phyloP scores from a whole-genome alignment of 768 basidiomycete genomes.

The Psilocybe azurescens region DNA sequence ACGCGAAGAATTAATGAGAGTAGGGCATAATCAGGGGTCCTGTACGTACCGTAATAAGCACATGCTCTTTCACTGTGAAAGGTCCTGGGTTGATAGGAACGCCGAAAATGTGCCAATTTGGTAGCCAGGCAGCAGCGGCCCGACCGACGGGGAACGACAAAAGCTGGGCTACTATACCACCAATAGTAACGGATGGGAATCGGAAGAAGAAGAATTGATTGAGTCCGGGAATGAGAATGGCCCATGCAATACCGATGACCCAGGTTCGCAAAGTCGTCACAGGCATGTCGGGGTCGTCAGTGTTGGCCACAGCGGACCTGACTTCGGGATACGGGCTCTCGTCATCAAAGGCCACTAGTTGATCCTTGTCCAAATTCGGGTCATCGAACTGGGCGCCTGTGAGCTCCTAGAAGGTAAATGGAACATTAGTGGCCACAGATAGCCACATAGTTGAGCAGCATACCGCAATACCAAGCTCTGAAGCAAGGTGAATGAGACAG shows the following conservation, averaged over 20 bases:
- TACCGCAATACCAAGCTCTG: slow-evolving; percentile 38
- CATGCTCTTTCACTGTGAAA: slow-evolving; percentile 81
- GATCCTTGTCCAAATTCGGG: slow-evolving; percentile 49
- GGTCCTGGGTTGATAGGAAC: slow-evolving; percentile 74
- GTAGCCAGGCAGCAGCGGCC: slow-evolving; percentile 56
- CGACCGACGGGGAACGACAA: slow-evolving; percentile 74
- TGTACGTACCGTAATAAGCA: slow-evolving; percentile 52
- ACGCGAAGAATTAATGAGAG: neutral
- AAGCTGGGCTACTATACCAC: slow-evolving; percentile 68
- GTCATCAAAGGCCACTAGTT: slow-evolving; percentile 48
- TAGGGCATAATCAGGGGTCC: neutral
- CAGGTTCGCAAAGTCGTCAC: slow-evolving; percentile 55
- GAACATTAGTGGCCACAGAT: neutral
- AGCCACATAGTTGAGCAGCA: slow-evolving; percentile 2
- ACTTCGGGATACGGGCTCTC: slow-evolving; percentile 86
- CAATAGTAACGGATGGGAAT: slow-evolving; percentile 42
- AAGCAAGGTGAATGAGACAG: neutral
- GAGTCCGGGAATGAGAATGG: slow-evolving; percentile 59
- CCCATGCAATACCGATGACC: slow-evolving; percentile 59
- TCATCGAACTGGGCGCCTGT: slow-evolving; percentile 47
- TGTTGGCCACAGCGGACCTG: slow-evolving; percentile 69
- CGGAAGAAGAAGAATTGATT: slow-evolving; percentile 64
- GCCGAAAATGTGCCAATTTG: slow-evolving; percentile 62
- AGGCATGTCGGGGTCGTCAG: slow-evolving; percentile 65
- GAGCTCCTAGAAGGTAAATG: slow-evolving; percentile 28